Percentiles rank a stretch among this genome's conserved stretches.
phyloP scores from a whole-genome alignment of 1,284 basidiomycete genomes.

The Phellinidium pouzarii region DNA sequence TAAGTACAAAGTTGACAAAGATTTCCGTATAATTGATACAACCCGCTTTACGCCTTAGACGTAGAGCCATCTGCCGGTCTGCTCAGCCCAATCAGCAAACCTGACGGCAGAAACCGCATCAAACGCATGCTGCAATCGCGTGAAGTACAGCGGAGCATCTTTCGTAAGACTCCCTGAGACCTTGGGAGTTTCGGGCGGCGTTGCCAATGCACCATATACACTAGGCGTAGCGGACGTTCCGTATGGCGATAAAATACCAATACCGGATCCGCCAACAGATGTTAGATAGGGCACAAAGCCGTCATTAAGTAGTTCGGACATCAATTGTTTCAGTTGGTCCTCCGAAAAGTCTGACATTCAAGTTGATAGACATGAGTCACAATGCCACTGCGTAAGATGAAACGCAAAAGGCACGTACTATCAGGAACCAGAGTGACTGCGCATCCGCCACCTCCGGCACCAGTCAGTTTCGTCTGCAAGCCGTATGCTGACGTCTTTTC shows the following conservation, averaged over 20 bases:
- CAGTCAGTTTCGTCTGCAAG: conserved; percentile 94
- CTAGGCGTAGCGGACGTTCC: conserved; percentile 33
- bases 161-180: conserved; percentile 22
- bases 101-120: conserved; percentile 37
- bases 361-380: conserved; percentile 4
- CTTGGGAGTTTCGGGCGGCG: conserved; percentile 33
- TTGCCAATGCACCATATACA: conserved; percentile 23
- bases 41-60: conserved; percentile 35
- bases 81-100: conserved; percentile 52
- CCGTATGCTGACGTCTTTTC: conserved; percentile 64
- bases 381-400: background rate
- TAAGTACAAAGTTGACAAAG: no score
- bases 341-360: conserved; percentile 54
- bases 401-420: conserved; percentile 40
- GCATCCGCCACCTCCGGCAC: conserved; percentile 98
- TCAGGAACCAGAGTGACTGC: conserved; percentile 94
- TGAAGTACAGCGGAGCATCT: conserved; percentile 20
- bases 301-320: conserved; percentile 50
- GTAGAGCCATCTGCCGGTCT: conserved; percentile 57
- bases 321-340: conserved; percentile 49
- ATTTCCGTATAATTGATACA: background rate
- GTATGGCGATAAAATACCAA: conserved; percentile 78
- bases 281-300: conserved; percentile 88
- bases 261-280: conserved; percentile 86
- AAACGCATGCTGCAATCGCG: conserved; percentile 43